Base-by-base conservation (phyloP, 2,329 filamentous ascomycete species). In the Penicillium sclerotiorum region DNA sequence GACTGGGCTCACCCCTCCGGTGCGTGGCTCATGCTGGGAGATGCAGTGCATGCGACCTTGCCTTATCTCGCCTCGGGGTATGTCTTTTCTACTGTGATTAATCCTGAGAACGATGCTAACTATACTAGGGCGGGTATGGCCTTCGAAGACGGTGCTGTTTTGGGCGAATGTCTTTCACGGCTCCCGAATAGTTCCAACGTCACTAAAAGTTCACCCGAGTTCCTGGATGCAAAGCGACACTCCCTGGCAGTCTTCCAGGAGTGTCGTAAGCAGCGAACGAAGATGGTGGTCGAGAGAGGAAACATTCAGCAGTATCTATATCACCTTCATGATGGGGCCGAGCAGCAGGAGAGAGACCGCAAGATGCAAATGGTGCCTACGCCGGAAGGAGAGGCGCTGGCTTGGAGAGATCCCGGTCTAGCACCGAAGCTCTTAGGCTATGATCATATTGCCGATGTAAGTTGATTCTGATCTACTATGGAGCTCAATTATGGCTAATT, bases 21-120 rank as follows among this genome's bases (percentile, higher is more conserved):
- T 0, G 70, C 79, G 0, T 84, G 84, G 58, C 79, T 80, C 0
- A 76, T 87, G 60, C 71, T 87, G 0, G 84, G 85, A 0, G 84
- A 87, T 58, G 81, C 83, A 0, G 82, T 83, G 2, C 83, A 87
- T 53, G 83, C 84, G 1, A 86, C 82, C 0, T 71, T 87, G 0
- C 85, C 84, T 0, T 87, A 87, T 60, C 71, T 85, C 0, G 81
- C 81, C 2, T 75, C 70, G 6, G 77, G 67, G 66, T 68, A 58
- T 13, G 47, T 50, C 8, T 17, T 23, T 15, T 8, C 15, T 11
- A n/a, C 7, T 25, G 3, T 17, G 2, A 33, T 25, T 7, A 0
- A 35, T 15, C 17, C 4, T 5, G 6, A 8, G 12, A 11, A 17
- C 9, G 5, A 9, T 17, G 13, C 46, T 56, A 38, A 60, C 2